A percentile compares a stretch with the other conserved stretches of the same genome.
These are phyloP conservation scores for Endothia cerciana DNA, from an alignment of 2,329 filamentous ascomycete genomes.

Conservation along the genomic window DNA sequence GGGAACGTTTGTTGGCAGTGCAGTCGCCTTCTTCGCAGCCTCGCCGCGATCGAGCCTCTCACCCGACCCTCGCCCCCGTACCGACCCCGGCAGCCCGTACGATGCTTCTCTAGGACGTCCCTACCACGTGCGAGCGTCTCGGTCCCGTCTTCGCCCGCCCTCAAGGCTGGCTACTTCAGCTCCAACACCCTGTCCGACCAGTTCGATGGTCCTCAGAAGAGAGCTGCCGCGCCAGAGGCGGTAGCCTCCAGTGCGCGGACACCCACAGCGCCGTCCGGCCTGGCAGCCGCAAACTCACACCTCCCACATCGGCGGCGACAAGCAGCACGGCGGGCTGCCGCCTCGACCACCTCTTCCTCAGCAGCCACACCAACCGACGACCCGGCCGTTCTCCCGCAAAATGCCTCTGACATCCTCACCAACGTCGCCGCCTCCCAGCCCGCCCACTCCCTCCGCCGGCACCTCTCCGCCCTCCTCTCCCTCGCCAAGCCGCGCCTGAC, in stretches of 20 bases:
- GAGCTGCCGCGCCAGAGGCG: conserved; percentile 14
- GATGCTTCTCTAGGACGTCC: conserved; percentile 33
- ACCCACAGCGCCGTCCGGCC: not conserved
- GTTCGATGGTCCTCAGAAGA: conserved; percentile 32
- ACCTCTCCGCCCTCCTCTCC: conserved; percentile 80
- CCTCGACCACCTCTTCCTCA: conserved; percentile 26
- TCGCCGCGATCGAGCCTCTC: conserved; percentile 5
- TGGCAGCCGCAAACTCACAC: conserved; percentile 1
- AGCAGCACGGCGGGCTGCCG: conserved; percentile 31
- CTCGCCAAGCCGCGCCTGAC: conserved; percentile 95
- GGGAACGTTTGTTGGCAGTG: conserved; percentile 36
- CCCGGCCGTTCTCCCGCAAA: conserved; percentile 35
- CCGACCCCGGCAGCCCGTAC: conserved; percentile 1
- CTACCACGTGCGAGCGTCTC: conserved; percentile 28
- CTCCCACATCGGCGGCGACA: conserved; percentile 37
- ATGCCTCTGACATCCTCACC: conserved; percentile 58
- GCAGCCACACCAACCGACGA: conserved; percentile 8
- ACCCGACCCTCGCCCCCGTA: not conserved
- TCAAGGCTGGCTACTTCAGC: conserved; percentile 40
- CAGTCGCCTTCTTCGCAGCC: conserved; percentile 29
- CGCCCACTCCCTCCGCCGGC: conserved; percentile 61
- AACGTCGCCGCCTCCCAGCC: conserved; percentile 55
- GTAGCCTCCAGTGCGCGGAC: conserved; percentile 22
- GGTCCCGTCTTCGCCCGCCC: conserved; percentile 30
- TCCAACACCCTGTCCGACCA: conserved; percentile 40